phyloP scores from a whole-genome alignment of 352 stramenopile genomes.

The Phytopythium cucurbitacearum region DNA sequence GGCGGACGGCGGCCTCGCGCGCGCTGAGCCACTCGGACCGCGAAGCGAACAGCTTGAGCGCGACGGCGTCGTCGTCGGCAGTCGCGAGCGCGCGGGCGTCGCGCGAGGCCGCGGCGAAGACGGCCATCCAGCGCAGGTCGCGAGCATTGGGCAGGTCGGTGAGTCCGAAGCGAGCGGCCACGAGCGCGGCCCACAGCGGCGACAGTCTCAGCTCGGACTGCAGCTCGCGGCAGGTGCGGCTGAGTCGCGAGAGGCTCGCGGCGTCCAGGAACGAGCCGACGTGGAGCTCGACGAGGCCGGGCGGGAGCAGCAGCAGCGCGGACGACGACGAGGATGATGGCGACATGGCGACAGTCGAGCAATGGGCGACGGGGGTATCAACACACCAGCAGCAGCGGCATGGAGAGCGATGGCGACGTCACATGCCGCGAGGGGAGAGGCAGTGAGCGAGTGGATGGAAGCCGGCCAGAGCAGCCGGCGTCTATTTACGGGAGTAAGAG shows the following conservation, averaged over 20 bases:
- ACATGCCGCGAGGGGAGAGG: too few species aligned
- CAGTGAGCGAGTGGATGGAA: too few species aligned
- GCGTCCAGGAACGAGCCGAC: slow-evolving; percentile 48
- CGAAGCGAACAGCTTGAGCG: slow-evolving; percentile 17
- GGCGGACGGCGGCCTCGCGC: slow-evolving; percentile 32
- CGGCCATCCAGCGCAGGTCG: slow-evolving; percentile 32
- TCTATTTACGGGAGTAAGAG: too few species aligned
- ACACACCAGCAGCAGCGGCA: too few species aligned
- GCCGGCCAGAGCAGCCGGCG: too few species aligned
- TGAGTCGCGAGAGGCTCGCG: slow-evolving; percentile 25
- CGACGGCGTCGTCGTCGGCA: slow-evolving; percentile 22
- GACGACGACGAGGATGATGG: slow-evolving; percentile 1
- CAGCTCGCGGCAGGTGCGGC: slow-evolving; percentile 25
- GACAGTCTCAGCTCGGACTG: slow-evolving; percentile 24
- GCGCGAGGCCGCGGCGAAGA: slow-evolving; percentile 37
- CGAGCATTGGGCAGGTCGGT: slow-evolving; percentile 21
- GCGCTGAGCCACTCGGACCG: slow-evolving; percentile 18
- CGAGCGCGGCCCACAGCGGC: slow-evolving; percentile 35
- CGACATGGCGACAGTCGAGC: background rate
- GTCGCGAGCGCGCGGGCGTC: slow-evolving; percentile 23
- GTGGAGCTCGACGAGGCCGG: slow-evolving; percentile 30
- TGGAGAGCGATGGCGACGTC: too few species aligned
- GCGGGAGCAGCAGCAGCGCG: slow-evolving; percentile 23
- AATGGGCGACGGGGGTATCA: background rate
- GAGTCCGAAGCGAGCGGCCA: slow-evolving; percentile 35